These are phyloP conservation scores for Exophiala dermatitidis DNA, from an alignment of 2,329 filamentous ascomycete species.

Conservation along the genomic window DNA sequence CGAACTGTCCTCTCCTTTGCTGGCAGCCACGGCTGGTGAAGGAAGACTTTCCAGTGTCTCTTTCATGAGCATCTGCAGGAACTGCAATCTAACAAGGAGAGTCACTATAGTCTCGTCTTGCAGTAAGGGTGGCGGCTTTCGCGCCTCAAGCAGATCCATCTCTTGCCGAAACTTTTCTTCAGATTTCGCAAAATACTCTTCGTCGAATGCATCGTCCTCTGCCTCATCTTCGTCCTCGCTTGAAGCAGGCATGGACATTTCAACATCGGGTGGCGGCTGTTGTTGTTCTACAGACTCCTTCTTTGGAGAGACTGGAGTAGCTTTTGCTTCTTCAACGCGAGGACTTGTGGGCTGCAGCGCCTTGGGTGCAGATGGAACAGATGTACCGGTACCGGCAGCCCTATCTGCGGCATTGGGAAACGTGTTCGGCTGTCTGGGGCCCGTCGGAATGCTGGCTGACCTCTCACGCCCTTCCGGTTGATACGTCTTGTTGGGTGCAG, in stretches of 20 bases:
- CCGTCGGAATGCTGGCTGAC: constrained; percentile 13
- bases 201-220: constrained; percentile 36
- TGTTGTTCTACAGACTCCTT: constrained; percentile 4
- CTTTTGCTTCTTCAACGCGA: constrained; percentile 14
- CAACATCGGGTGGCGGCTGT: constrained; percentile 17
- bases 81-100: constrained; percentile 39
- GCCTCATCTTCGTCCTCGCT: constrained; percentile 43
- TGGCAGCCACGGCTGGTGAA: constrained; percentile 37
- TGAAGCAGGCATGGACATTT: constrained; percentile 26
- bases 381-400: constrained; percentile 1
- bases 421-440: constrained; percentile 14
- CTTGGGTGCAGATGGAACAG: constrained; percentile 13
- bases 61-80: constrained; percentile 39
- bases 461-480: constrained; percentile 13
- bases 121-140: constrained; percentile 38
- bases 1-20: constrained; percentile 35
- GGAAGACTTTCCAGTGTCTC: constrained; percentile 26
- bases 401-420: constrained; percentile 16
- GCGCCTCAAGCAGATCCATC: constrained; percentile 37
- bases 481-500: constrained; percentile 19
- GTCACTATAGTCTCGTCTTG: constrained; percentile 38
- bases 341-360: constrained; percentile 15
- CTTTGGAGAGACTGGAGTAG: constrained; percentile 7
- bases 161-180: constrained; percentile 41
- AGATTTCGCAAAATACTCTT: constrained; percentile 42